Conservation (phyloP, 306 rosid genomes). For the Pterocarpus macrocarpus region DNA sequence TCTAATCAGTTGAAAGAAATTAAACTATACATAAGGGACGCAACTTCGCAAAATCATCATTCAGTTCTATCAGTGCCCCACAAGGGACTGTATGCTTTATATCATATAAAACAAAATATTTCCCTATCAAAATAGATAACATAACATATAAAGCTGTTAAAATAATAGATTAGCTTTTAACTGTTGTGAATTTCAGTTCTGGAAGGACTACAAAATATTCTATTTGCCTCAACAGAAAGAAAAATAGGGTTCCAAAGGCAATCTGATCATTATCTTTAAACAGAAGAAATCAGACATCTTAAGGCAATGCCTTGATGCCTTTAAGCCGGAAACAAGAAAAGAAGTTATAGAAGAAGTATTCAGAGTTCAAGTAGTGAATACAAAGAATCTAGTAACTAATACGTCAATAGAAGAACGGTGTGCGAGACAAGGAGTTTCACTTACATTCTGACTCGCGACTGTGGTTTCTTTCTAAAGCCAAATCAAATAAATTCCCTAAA, state of each 20-base stretch:
- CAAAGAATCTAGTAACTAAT: background rate
- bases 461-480: constrained; percentile 79
- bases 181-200: background rate
- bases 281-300: background rate
- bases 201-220: background rate
- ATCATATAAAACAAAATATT: too few relatives aligned
- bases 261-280: background rate
- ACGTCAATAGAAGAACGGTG: background rate
- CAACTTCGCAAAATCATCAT: constrained; percentile 1
- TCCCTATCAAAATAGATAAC: background rate
- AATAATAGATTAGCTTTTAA: background rate
- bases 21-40: background rate
- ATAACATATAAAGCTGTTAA: background rate
- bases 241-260: background rate
- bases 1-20: constrained; percentile 35
- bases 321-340: background rate
- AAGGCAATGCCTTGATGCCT: background rate
- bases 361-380: background rate
- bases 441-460: constrained; percentile 73
- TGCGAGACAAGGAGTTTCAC: constrained; percentile 43
- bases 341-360: background rate
- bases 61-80: constrained; percentile 3
- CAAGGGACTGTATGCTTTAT: background rate
- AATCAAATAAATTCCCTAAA: constrained; percentile 86
- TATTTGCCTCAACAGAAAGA: background rate